Conservation (phyloP, 768 basidiomycete genomes). For the Clitopilus hobsonii region DNA sequence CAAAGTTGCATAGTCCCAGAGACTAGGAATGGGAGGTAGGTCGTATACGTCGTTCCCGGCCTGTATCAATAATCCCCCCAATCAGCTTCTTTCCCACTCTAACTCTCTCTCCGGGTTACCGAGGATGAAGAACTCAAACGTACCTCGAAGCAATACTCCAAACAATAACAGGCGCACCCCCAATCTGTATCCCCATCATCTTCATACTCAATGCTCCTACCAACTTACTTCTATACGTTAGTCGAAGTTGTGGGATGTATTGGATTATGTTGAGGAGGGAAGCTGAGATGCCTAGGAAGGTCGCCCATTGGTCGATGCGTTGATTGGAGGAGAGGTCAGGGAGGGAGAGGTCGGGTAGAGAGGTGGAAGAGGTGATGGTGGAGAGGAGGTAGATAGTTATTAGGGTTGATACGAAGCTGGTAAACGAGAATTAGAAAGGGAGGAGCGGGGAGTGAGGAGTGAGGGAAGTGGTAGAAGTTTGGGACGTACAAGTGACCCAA, state of each 20-base stretch:
- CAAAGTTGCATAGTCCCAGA: constrained; percentile 81
- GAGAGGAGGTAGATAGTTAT: too few species aligned
- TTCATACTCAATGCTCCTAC: constrained; percentile 92
- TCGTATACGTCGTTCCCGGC: constrained; percentile 80
- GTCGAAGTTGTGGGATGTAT: constrained; percentile 82
- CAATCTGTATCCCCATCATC: constrained; percentile 94
- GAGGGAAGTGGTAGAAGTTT: too few species aligned
- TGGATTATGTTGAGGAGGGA: constrained; percentile 77
- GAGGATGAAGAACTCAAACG: too few species aligned
- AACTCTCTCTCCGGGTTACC: constrained; percentile 3
- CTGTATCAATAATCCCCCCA: too few species aligned
- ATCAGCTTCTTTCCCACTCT: too few species aligned
- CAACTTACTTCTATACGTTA: constrained; percentile 72
- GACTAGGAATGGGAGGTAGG: constrained; percentile 45
- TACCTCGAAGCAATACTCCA: constrained; percentile 70
- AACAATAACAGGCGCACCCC: constrained; percentile 86
- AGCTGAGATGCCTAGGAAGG: constrained; percentile 80
- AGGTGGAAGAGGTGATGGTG: background rate
- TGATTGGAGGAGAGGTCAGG: constrained; percentile 28
- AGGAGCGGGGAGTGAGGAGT: too few species aligned
- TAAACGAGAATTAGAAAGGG: too few species aligned
- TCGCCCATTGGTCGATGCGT: constrained; percentile 62
- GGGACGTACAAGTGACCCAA: too few species aligned
- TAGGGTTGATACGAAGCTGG: too few species aligned
- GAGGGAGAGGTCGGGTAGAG: too few species aligned